Evolutionary conservation across 306 rosid genomes (phyloP).

Genomic region (Sesbania bispinosa): DNA sequence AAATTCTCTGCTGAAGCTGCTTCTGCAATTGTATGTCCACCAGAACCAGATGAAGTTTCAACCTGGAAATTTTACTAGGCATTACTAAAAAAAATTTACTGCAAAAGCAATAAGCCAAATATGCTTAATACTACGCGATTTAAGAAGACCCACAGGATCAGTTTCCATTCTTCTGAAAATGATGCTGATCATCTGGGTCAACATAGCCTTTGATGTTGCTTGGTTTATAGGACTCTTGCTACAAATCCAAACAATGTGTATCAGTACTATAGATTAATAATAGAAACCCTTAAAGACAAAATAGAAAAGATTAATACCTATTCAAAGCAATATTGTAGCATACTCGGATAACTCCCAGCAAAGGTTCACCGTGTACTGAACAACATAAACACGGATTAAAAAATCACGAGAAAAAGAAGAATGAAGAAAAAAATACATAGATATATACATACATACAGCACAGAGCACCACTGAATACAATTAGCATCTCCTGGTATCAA

Average conservation of each 20-base stretch:
- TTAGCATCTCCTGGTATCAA: slow-evolving; percentile 19
- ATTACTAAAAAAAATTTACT: slow-evolving; percentile 8
- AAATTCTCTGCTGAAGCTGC: slow-evolving; percentile 47
- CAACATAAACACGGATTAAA: slow-evolving; percentile 10
- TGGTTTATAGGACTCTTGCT: slow-evolving; percentile 99
- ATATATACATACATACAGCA: slow-evolving; percentile 15
- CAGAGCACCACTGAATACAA: slow-evolving; percentile 2
- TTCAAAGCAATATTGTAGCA: slow-evolving; percentile 99
- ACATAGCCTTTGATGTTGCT: slow-evolving; percentile 99
- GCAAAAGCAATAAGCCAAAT: slow-evolving; percentile 14
- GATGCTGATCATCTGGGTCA: slow-evolving; percentile 97
- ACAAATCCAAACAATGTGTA: slow-evolving; percentile 39
- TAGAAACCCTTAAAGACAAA: slow-evolving; percentile 16
- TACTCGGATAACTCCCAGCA: slow-evolving; percentile 90
- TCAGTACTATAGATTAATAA: slow-evolving; percentile 28
- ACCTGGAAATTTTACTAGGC: slow-evolving; percentile 49
- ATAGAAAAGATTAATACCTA: slow-evolving; percentile 57
- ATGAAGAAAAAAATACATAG: not conserved
- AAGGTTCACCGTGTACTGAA: slow-evolving; percentile 95
- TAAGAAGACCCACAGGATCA: slow-evolving; percentile 54
- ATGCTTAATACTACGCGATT: slow-evolving; percentile 21
- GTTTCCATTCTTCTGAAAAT: slow-evolving; percentile 94
- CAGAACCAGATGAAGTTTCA: slow-evolving; percentile 53
- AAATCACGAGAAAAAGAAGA: too few species aligned
- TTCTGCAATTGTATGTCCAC: slow-evolving; percentile 44